Base-by-base conservation (phyloP, 2,329 filamentous ascomycete species). In the Sordariomycetes sp. region DNA sequence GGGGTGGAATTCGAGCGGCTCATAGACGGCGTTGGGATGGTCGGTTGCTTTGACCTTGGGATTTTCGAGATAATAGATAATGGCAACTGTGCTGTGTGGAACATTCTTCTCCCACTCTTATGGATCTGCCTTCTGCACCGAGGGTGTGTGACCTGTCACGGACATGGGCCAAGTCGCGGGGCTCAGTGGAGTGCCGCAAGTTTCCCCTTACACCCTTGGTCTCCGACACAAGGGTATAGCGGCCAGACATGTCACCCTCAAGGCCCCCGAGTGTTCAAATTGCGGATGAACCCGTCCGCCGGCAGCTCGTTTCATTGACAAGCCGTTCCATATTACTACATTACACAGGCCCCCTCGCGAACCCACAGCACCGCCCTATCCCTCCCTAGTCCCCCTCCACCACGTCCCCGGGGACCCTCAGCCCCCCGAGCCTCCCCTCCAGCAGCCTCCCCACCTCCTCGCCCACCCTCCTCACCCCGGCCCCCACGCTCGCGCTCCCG, bases 381-480 rank as follows among this genome's bases (percentile, higher is more conserved):
- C 40, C 7, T n/a, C 40, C 14, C 16, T 46, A n/a, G 18, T 46
- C 40, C 18, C 60, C 68, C 65, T 74, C 74, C 24, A 79, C 71
- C 5, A 75, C 76, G 57, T 82, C 79, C 54, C 80, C 77, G 0
- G 81, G 79, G 32, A 83, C 75, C 16, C 70, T 70, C 60, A 85
- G 66, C 16, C 74, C 72, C 6, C 78, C 78, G 6, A 87, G 72
- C 70, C 79, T 79, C n/a, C 79, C 79, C 61, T 87, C 82, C 62
- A 87, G 67, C 76, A 79, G 83, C 58, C 74, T 71, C 25, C 79
- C 80, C 58, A 86, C 71, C 62, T 85, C 81, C 62, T 82, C 79
- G 3, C 81, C 79, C 59, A 82, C 79, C 59, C 77, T 74, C 59
- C 81, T 67, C n/a, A 66, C 66, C 60, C 71, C 72, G 32, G 71